A percentile compares a stretch with the other conserved stretches of the same genome.
Evolutionary conservation across 306 rosid species (phyloP).

Genomic region (Mimosa pudica): DNA sequence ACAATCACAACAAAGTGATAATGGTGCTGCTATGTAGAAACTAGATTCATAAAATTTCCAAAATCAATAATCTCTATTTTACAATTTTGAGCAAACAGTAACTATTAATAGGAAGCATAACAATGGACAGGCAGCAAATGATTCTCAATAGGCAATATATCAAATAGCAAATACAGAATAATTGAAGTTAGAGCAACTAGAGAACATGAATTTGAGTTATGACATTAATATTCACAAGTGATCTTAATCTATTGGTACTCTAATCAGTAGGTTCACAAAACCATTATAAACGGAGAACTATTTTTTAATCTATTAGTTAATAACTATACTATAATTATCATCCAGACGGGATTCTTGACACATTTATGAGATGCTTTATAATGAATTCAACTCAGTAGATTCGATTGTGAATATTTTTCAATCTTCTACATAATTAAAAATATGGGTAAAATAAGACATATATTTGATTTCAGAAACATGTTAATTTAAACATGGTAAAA

Average conservation of each 20-base stretch:
- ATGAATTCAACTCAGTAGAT: slow-evolving; percentile 3
- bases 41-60: slow-evolving; percentile 56
- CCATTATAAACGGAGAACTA: neutral
- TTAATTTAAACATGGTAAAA: neutral
- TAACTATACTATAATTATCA: neutral
- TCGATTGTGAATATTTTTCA: neutral
- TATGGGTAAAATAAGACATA: neutral
- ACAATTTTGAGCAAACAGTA: slow-evolving; percentile 24
- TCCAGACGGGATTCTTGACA: slow-evolving; percentile 13
- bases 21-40: slow-evolving; percentile 83
- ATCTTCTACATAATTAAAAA: slow-evolving; percentile 2
- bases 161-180: neutral
- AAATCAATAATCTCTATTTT: slow-evolving; percentile 42
- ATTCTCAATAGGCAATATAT: neutral
- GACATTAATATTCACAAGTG: neutral
- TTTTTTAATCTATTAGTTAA: slow-evolving; percentile 11
- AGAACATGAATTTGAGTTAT: neutral
- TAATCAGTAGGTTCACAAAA: neutral
- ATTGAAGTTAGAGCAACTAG: neutral
- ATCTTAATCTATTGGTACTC: neutral
- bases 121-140: slow-evolving; percentile 1
- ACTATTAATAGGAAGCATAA: slow-evolving; percentile 23
- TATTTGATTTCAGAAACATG: neutral
- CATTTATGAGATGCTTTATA: neutral
- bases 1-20: slow-evolving; percentile 79